Evolutionary conservation across 192 early-diverging fungal species (phyloP).

Genomic region (Coemansia sp.): DNA sequence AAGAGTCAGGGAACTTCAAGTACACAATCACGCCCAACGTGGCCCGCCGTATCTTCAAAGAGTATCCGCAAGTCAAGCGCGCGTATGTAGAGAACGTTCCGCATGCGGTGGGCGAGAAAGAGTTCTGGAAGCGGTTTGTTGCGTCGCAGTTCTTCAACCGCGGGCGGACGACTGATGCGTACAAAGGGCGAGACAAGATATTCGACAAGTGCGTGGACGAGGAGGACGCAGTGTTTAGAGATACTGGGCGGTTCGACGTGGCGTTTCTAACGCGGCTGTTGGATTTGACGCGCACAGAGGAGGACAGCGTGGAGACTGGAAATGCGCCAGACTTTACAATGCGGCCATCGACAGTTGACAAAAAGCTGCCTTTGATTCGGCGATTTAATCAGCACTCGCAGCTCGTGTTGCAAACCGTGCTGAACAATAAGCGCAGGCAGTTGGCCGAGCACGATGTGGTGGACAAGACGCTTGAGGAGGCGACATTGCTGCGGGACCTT

Average conservation of each 20-base stretch:
- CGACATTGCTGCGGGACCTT: slow-evolving; percentile 73
- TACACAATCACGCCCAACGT: slow-evolving; percentile 87
- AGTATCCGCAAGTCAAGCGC: slow-evolving; percentile 82
- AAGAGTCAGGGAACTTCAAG: slow-evolving; percentile 77
- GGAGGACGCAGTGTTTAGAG: slow-evolving; percentile 63
- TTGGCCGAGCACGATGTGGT: slow-evolving; percentile 2
- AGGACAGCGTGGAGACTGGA: slow-evolving; percentile 78
- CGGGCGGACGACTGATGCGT: slow-evolving; percentile 59
- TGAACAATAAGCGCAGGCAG: slow-evolving; percentile 32
- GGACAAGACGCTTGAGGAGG: slow-evolving; percentile 55
- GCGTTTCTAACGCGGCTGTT: slow-evolving; percentile 66
- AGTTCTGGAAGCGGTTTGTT: slow-evolving; percentile 89
- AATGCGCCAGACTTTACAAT: slow-evolving; percentile 83
- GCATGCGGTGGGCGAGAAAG: slow-evolving; percentile 65
- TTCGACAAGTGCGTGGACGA: slow-evolving; percentile 77
- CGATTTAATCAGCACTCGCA: slow-evolving; percentile 88
- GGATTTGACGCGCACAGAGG: slow-evolving; percentile 76
- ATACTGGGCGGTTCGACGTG: slow-evolving; percentile 52
- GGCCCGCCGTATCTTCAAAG: slow-evolving; percentile 83
- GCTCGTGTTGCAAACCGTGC: slow-evolving; percentile 63
- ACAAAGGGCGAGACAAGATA: slow-evolving; percentile 62
- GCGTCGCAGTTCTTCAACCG: slow-evolving; percentile 84
- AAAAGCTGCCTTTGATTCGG: slow-evolving; percentile 73
- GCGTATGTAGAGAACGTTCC: slow-evolving; percentile 84
- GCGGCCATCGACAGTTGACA: slow-evolving; percentile 64